Evolutionary conservation across 2,329 filamentous ascomycete genomes (phyloP).

Genomic region (Beauveria medogensis): DNA sequence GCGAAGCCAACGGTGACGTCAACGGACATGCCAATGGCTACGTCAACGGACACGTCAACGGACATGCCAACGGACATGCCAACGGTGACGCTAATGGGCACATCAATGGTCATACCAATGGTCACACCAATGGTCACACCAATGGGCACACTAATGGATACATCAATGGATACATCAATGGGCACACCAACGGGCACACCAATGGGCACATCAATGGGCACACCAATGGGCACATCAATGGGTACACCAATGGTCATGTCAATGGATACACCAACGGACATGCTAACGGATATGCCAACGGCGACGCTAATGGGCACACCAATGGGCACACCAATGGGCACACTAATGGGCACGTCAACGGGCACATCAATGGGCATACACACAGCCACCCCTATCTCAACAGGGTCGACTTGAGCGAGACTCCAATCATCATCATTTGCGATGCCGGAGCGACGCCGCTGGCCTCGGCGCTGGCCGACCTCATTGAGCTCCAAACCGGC

Average conservation of each 20-base stretch:
- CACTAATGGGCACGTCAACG: not conserved
- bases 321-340: not conserved
- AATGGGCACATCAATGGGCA: not conserved
- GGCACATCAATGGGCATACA: not conserved
- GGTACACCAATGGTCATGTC: not conserved
- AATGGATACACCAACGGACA: not conserved
- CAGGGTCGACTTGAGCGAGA: conserved; percentile 11
- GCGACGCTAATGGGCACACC: not conserved
- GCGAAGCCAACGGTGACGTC: not conserved
- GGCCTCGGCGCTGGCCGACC: conserved; percentile 14
- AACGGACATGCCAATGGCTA: not conserved
- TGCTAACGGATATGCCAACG: not conserved
- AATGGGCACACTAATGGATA: conserved; percentile 4
- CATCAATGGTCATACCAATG: no score
- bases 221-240: not conserved
- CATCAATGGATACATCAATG: conserved; percentile 1
- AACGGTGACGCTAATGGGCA: not conserved
- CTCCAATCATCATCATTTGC: conserved; percentile 19
- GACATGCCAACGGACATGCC: conserved; percentile 5
- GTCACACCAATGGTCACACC: not conserved
- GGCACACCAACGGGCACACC: not conserved
- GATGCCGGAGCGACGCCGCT: conserved; percentile 17
- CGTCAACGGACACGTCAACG: not conserved
- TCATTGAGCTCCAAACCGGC: conserved; percentile 18
- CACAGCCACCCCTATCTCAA: not conserved